phyloP scores from a whole-genome alignment of 164 flowering plant species.

The Magnolia kwangsiensis region DNA sequence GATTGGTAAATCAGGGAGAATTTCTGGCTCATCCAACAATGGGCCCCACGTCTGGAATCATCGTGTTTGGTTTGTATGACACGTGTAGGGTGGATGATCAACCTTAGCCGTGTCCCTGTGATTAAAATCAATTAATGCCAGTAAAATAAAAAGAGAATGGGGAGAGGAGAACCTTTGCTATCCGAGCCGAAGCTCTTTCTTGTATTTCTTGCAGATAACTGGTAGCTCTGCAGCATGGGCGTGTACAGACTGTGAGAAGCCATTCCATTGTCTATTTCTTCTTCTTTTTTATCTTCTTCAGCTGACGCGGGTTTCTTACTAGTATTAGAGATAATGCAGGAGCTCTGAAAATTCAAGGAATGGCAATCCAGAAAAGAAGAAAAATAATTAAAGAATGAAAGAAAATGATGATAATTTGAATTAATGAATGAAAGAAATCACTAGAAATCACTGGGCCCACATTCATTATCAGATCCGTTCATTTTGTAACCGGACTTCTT shows the following conservation, averaged over 20 bases:
- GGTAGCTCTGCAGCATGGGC: conserved; percentile 2
- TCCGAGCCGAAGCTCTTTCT: neutral
- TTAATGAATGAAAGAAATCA: neutral
- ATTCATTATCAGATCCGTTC: neutral
- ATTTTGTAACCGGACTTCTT: neutral
- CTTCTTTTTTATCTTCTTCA: conserved; percentile 7
- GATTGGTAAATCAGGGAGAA: too few species aligned
- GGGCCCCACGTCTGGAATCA: neutral
- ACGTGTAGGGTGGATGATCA: neutral
- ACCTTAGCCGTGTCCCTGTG: neutral
- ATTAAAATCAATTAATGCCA: neutral
- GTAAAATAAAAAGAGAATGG: neutral
- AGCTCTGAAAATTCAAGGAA: conserved; percentile 3
- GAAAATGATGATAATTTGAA: neutral
- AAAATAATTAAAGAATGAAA: neutral
- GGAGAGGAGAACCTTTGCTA: neutral
- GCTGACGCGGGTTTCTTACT: neutral
- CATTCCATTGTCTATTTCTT: neutral
- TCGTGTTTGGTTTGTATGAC: neutral
- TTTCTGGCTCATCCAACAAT: too few species aligned
- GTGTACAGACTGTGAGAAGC: neutral
- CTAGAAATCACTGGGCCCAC: neutral
- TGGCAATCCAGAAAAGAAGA: neutral
- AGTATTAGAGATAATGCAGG: neutral
- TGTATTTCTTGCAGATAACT: neutral